Conservation (phyloP, 202 grass and related monocot species). For the Sporobolus alterniflorus region DNA sequence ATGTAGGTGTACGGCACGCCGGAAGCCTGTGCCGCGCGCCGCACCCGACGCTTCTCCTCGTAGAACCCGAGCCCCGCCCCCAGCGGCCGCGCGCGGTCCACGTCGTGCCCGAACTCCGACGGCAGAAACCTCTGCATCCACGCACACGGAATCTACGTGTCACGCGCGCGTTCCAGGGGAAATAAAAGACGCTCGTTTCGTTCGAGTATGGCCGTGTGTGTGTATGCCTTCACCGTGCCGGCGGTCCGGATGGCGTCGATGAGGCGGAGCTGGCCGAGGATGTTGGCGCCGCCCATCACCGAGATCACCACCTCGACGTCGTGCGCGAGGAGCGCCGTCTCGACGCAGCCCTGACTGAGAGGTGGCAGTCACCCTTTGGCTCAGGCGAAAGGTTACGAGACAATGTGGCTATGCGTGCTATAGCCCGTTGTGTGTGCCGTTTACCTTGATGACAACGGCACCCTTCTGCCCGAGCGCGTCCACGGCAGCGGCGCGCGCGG, state of each 20-base stretch:
- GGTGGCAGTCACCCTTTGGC: background rate
- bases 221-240: slow-evolving; percentile 59
- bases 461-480: slow-evolving; percentile 57
- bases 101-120: slow-evolving; percentile 87
- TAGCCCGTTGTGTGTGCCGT: background rate
- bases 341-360: slow-evolving; percentile 34
- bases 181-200: background rate
- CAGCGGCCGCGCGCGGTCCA: slow-evolving; percentile 75
- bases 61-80: slow-evolving; percentile 64
- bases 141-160: background rate
- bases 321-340: slow-evolving; percentile 50
- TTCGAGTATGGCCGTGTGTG: background rate
- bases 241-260: slow-evolving; percentile 54
- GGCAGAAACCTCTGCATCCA: slow-evolving; percentile 65
- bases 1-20: slow-evolving; percentile 74
- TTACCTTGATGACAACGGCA: slow-evolving; percentile 64
- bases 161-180: background rate
- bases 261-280: slow-evolving; percentile 68
- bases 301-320: slow-evolving; percentile 68
- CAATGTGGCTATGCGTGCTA: background rate
- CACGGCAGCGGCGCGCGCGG: slow-evolving; percentile 37
- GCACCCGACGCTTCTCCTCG: slow-evolving; percentile 58
- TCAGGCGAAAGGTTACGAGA: background rate
- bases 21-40: slow-evolving; percentile 61
- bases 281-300: slow-evolving; percentile 59